Evolutionary conservation across 441 rosid genomes (phyloP).

Genomic region (Melastoma candidum): DNA sequence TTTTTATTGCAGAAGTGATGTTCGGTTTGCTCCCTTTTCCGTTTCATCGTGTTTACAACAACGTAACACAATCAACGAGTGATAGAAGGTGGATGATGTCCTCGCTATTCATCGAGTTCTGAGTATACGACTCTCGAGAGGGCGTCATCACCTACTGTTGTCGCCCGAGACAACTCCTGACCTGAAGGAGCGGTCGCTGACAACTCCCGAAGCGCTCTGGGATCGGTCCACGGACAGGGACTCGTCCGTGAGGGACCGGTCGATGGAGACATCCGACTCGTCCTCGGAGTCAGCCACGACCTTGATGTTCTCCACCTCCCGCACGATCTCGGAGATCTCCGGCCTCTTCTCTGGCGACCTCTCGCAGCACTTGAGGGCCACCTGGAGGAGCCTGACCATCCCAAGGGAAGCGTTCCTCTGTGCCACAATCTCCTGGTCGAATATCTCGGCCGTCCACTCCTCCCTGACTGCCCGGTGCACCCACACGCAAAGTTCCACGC

Average conservation of each 20-base stretch:
- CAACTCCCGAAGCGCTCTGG: too few species aligned
- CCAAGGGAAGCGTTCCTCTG: conserved; percentile 29
- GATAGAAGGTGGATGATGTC: too few species aligned
- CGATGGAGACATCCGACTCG: conserved; percentile 28
- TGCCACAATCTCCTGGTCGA: conserved; percentile 37
- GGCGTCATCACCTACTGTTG: too few species aligned
- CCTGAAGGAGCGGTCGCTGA: too few species aligned
- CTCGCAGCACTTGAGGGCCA: conserved; percentile 40
- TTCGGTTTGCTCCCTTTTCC: too few species aligned
- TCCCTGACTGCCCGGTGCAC: conserved; percentile 53
- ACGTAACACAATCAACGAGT: too few species aligned
- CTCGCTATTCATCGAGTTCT: too few species aligned
- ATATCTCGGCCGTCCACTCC: conserved; percentile 63
- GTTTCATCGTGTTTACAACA: too few species aligned
- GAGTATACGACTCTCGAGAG: too few species aligned
- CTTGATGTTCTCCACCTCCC: conserved; percentile 32
- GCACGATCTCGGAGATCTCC: conserved; percentile 35
- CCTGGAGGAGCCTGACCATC: conserved; percentile 41
- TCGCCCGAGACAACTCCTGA: too few species aligned
- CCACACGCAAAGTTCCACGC: conserved; percentile 47
- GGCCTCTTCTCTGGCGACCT: conserved; percentile 44
- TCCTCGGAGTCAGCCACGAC: conserved; percentile 21
- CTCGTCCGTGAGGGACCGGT: conserved; percentile 38
- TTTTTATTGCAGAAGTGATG: too few species aligned
- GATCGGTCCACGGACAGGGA: conserved; percentile 22